Percentiles rank a stretch among this genome's conserved stretches.
These are phyloP conservation scores for Phytophthora sojae DNA, from an alignment of 352 stramenopile species.

Conservation along the genomic window DNA sequence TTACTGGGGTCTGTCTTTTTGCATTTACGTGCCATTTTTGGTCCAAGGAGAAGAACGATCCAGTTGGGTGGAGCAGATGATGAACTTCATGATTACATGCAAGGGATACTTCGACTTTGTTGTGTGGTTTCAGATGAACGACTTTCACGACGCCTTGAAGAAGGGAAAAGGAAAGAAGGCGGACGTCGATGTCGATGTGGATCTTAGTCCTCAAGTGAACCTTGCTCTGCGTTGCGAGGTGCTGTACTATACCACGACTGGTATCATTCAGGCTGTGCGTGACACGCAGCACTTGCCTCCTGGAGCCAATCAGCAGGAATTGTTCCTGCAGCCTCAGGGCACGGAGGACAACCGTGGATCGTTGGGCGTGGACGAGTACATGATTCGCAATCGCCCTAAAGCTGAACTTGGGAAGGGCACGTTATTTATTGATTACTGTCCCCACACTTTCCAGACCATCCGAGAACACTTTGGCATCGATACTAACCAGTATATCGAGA, in stretches of 20 bases:
- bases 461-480: conserved; percentile 86
- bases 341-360: conserved; percentile 81
- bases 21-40: conserved; percentile 87
- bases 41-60: conserved; percentile 61
- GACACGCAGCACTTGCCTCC: conserved; percentile 75
- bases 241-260: conserved; percentile 89
- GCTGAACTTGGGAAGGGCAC: conserved; percentile 78
- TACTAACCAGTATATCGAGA: conserved; percentile 86
- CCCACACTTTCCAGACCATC: conserved; percentile 88
- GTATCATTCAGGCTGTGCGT: conserved; percentile 87
- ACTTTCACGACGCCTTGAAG: conserved; percentile 63
- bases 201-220: conserved; percentile 89
- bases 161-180: conserved; percentile 59
- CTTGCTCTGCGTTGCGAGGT: conserved; percentile 85
- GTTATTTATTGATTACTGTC: conserved; percentile 89
- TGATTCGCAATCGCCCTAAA: conserved; percentile 83
- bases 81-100: conserved; percentile 92
- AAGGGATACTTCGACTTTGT: conserved; percentile 92
- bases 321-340: conserved; percentile 82
- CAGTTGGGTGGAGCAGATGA: conserved; percentile 72
- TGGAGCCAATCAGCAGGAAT: conserved; percentile 75
- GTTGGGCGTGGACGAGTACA: conserved; percentile 84
- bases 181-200: conserved; percentile 86
- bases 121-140: conserved; percentile 92
- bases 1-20: conserved; percentile 89